Evolutionary conservation across 306 rosid species (phyloP), one percentile per base, ranked within the genome.

Genomic region (Malus fusca): DNA sequence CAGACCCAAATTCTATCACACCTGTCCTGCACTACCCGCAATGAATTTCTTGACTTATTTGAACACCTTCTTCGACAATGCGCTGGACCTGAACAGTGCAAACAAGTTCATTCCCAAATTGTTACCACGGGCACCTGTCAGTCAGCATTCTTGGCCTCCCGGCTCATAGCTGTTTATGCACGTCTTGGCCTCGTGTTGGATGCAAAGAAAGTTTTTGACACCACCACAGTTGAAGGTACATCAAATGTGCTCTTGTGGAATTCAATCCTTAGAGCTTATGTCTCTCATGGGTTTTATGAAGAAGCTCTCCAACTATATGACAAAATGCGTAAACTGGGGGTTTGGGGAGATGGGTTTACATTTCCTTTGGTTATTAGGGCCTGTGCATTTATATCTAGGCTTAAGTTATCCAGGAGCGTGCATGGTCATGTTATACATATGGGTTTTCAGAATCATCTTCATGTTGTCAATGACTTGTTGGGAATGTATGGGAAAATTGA

Each of bases 261-360:
- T 74, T 85, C 97, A 5, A 80, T 91, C 62, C 84, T 88, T 28
- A 94, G 96, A 85, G 97, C 88, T 31, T 82, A 85, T 82, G 96
- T 94, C 48, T 80, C 84, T 60, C 83, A 81, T 80, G 95, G 92
- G 46, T 79, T 64, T 65, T 84, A 75, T 25, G 65, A 70, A 28
- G 73, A 81, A 63, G 93, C 86, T 9, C 44, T 90, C 69, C 2
- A 75, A 31, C 33, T 91, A 68, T 90, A 87, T 69, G 71, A 69
- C 77, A 66, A 77, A 80, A 90, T 94, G 98, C 80, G 79, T 71
- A 86, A 79, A 43, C 79, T 88, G 69, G 88, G 98, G 48, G 81
- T 90, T 84, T 86, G 72, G 62, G 88, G 88, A 31, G 98, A 91
- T 76, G 91, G 96, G 37, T 90, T 91, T 81, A 89, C 97, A 22